Conservation (phyloP, 176 grass and related monocot species). For the Saccharum officinarum region DNA sequence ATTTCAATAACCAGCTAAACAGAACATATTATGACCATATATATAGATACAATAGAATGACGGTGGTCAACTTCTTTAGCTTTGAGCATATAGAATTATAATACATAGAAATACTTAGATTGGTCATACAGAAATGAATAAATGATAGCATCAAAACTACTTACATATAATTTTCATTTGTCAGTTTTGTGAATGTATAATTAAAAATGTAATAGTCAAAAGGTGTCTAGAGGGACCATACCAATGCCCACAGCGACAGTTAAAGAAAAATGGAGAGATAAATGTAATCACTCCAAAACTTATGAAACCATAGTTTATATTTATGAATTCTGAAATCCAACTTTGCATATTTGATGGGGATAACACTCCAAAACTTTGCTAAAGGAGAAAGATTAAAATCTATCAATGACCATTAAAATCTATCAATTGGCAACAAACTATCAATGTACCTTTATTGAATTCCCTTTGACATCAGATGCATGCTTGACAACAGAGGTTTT, state of each 20-base stretch:
- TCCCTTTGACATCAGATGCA: slow-evolving; percentile 78
- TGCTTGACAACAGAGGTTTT: slow-evolving; percentile 96
- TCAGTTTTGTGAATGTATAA: neutral
- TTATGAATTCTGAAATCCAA: neutral
- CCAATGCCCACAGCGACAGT: neutral
- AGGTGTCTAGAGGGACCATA: neutral
- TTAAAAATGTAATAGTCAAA: neutral
- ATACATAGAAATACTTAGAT: neutral
- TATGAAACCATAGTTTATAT: slow-evolving; percentile 11
- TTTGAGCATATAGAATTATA: neutral
- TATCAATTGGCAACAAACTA: slow-evolving; percentile 4
- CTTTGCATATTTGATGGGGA: neutral
- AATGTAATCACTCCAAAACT: neutral
- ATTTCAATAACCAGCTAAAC: slow-evolving; percentile 15
- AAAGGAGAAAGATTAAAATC: slow-evolving; percentile 2
- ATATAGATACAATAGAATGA: neutral
- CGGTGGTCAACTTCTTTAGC: neutral
- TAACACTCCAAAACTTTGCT: neutral
- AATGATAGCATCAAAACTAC: neutral
- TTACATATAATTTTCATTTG: neutral
- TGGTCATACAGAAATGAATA: neutral
- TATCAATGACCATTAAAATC: neutral
- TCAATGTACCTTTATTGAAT: slow-evolving; percentile 78
- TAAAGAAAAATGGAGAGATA: neutral
- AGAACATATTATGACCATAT: neutral